Conservation (phyloP, 805 yeast genomes). For the Cyberlindnera subsufficiens region DNA sequence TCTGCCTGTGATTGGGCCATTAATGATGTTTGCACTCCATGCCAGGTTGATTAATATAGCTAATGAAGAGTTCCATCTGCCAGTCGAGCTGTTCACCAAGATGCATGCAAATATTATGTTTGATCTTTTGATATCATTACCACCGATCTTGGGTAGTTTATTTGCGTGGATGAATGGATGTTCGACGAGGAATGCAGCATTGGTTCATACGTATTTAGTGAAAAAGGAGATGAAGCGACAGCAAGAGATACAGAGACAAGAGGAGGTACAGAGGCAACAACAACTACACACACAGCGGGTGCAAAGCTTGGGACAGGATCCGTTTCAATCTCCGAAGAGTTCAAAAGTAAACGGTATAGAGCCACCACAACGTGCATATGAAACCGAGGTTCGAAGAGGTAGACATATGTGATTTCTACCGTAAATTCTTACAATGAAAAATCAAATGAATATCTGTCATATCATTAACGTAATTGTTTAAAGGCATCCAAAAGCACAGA, state of each 20-base stretch:
- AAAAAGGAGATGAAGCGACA: slow-evolving; percentile 11
- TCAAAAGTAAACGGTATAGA: too few relatives aligned
- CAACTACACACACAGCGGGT: too few relatives aligned
- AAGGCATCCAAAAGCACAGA: slow-evolving; percentile 69
- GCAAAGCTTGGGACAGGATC: too few relatives aligned
- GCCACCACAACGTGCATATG: too few relatives aligned
- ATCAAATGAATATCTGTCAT: not conserved
- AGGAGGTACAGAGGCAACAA: not conserved
- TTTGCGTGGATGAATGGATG: slow-evolving; percentile 80
- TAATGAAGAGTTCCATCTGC: slow-evolving; percentile 48
- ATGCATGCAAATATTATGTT: slow-evolving; percentile 71
- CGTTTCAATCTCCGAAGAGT: too few relatives aligned
- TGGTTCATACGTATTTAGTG: slow-evolving; percentile 45
- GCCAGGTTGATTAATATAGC: slow-evolving; percentile 60
- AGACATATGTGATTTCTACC: not conserved
- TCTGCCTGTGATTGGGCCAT: slow-evolving; percentile 82
- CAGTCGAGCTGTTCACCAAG: slow-evolving; percentile 53
- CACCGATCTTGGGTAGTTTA: slow-evolving; percentile 76
- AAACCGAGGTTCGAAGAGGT: not conserved
- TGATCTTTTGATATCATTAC: slow-evolving; percentile 69
- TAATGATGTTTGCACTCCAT: slow-evolving; percentile 74
- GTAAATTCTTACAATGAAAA: too few relatives aligned
- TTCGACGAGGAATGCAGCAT: slow-evolving; percentile 83
- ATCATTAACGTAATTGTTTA: slow-evolving; percentile 53
- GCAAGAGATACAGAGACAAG: not conserved